Conservation (phyloP, 192 early-diverging fungal species). For the Gorgonomyces haynaldii region DNA sequence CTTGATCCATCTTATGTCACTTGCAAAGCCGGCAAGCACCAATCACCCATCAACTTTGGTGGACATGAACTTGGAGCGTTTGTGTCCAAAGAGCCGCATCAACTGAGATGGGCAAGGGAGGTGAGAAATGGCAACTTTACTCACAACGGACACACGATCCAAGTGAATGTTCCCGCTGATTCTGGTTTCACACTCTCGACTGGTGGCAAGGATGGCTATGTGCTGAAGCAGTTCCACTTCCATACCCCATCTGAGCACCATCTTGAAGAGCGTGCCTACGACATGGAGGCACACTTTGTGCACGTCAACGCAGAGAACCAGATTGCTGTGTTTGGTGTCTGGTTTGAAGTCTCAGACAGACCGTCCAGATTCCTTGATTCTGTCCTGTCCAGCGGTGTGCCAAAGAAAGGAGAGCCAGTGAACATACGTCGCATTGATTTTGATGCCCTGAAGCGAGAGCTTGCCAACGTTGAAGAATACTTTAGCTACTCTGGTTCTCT, state of each 20-base stretch:
- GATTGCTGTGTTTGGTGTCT: constrained; percentile 34
- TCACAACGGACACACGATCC: constrained; percentile 34
- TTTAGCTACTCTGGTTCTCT: constrained; percentile 40
- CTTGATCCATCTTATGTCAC: constrained; percentile 9
- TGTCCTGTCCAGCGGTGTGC: not conserved
- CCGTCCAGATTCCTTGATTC: constrained; percentile 16
- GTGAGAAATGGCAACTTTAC: constrained; percentile 7
- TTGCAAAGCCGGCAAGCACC: constrained; percentile 21
- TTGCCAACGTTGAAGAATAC: constrained; percentile 1
- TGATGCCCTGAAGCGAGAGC: not conserved
- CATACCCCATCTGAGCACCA: constrained; percentile 53
- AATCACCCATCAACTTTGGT: constrained; percentile 44
- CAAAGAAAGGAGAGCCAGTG: not conserved
- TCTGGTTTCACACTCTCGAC: constrained; percentile 1
- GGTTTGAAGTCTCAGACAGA: constrained; percentile 25
- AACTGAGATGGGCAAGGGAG: not conserved
- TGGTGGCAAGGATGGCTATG: constrained; percentile 12
- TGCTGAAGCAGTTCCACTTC: constrained; percentile 46
- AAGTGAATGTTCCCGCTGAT: constrained; percentile 10
- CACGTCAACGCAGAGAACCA: constrained; percentile 23
- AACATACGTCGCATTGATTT: constrained; percentile 8
- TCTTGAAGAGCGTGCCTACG: constrained; percentile 11
- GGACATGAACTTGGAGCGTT: not conserved
- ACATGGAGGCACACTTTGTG: constrained; percentile 40
- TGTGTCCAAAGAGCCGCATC: not conserved